These are phyloP conservation scores for Myxozyma vanderwaltii DNA, from an alignment of 805 yeast species.

Conservation along the genomic window DNA sequence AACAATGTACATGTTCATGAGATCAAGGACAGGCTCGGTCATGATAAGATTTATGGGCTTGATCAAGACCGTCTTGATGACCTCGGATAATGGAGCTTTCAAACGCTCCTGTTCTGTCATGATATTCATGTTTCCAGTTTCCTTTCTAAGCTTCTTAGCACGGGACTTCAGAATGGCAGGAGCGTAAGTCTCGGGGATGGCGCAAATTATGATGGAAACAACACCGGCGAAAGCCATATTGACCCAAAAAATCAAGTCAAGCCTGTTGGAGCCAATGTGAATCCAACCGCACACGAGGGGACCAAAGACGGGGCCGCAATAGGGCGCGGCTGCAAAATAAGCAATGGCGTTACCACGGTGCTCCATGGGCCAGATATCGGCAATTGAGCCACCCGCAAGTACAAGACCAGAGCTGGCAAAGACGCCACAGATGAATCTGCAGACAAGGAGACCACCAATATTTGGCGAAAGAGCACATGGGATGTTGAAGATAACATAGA, in stretches of 20 bases:
- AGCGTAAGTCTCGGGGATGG: constrained; percentile 90
- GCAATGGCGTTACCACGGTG: constrained; percentile 89
- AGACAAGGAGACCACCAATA: constrained; percentile 75
- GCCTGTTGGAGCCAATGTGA: constrained; percentile 60
- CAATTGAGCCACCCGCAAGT: constrained; percentile 87
- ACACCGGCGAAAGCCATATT: constrained; percentile 90
- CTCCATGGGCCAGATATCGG: constrained; percentile 81
- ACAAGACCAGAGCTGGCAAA: constrained; percentile 81
- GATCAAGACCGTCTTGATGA: constrained; percentile 65
- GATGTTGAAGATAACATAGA: constrained; percentile 77
- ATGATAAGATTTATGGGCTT: constrained; percentile 73
- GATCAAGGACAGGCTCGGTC: constrained; percentile 82
- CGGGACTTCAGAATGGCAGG: constrained; percentile 77
- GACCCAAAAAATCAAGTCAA: constrained; percentile 81
- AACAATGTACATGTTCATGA: constrained; percentile 84
- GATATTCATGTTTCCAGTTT: constrained; percentile 80
- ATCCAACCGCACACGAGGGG: constrained; percentile 88
- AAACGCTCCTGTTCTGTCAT: constrained; percentile 92
- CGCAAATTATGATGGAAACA: constrained; percentile 65
- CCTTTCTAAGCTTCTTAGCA: constrained; percentile 69
- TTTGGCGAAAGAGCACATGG: constrained; percentile 86
- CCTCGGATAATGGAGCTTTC: constrained; percentile 66
- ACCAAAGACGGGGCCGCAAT: constrained; percentile 89
- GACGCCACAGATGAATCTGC: constrained; percentile 86
- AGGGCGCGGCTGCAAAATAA: constrained; percentile 87